phyloP scores from a whole-genome alignment of 139 green algal genomes.

The Volvox africanus region DNA sequence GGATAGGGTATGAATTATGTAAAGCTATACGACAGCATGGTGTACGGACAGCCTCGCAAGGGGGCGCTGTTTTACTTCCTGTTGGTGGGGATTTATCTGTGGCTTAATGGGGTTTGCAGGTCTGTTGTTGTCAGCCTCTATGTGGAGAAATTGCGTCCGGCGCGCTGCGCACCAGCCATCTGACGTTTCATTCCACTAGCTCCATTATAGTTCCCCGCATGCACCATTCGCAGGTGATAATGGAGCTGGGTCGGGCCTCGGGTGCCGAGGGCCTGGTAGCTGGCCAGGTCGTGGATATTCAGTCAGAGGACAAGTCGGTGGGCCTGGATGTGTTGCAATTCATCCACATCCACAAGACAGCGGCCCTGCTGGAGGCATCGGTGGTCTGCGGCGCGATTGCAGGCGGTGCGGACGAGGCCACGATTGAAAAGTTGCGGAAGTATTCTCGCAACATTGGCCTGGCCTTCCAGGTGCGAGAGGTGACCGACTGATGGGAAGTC shows the following conservation, averaged over 20 bases:
- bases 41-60: no score
- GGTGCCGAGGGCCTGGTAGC: conserved; percentile 94
- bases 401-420: conserved; percentile 84
- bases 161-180: no score
- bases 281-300: conserved; percentile 97
- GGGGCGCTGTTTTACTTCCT: no score
- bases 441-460: conserved; percentile 97
- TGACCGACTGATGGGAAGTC: not conserved
- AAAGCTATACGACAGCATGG: no score
- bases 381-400: conserved; percentile 94
- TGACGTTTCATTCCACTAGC: no score
- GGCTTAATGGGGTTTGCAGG: no score
- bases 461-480: conserved; percentile 92
- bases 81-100: no score
- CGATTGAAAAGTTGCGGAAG: conserved; percentile 91
- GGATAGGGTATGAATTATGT: no score
- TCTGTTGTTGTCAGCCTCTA: no score
- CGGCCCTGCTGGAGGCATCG: conserved; percentile 94
- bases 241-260: conserved; percentile 88
- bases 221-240: conserved; percentile 74
- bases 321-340: conserved; percentile 95
- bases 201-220: not conserved
- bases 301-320: conserved; percentile 88
- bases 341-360: conserved; percentile 99
- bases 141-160: no score